These are phyloP conservation scores for Talaromyces borbonicus DNA, from an alignment of 495 filamentous ascomycete genomes.

Conservation along the genomic window DNA sequence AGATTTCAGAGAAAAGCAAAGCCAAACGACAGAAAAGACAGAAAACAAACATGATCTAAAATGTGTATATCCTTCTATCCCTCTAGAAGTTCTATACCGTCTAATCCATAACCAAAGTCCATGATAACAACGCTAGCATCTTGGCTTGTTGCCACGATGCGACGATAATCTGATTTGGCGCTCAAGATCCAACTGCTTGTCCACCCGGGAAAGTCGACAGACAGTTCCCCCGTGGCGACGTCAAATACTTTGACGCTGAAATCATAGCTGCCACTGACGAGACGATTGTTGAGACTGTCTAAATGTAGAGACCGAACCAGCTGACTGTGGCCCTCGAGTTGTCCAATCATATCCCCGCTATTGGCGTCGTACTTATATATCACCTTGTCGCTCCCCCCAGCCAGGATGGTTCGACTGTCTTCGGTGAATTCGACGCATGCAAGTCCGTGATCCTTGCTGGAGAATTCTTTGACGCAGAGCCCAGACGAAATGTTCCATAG, in stretches of 20 bases:
- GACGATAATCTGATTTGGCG: slow-evolving; percentile 87
- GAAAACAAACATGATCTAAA: slow-evolving; percentile 8
- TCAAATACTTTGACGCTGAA: slow-evolving; percentile 89
- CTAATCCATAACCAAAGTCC: slow-evolving; percentile 53
- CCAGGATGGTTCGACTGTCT: slow-evolving; percentile 78
- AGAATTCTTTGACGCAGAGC: slow-evolving; percentile 77
- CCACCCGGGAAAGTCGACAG: slow-evolving; percentile 77
- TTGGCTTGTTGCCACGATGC: slow-evolving; percentile 88
- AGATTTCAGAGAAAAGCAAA: slow-evolving; percentile 4
- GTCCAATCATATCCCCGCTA: slow-evolving; percentile 71
- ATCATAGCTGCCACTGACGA: slow-evolving; percentile 90
- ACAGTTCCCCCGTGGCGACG: slow-evolving; percentile 58
- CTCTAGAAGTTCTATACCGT: slow-evolving; percentile 38
- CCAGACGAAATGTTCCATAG: slow-evolving; percentile 88
- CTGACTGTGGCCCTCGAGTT: slow-evolving; percentile 65
- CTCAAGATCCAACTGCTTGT: slow-evolving; percentile 92
- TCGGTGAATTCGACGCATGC: slow-evolving; percentile 94
- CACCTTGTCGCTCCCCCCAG: slow-evolving; percentile 85
- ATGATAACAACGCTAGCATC: slow-evolving; percentile 85
- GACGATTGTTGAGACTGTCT: slow-evolving; percentile 68
- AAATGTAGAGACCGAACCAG: slow-evolving; percentile 84
- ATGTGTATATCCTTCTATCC: no score
- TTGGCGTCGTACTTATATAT: slow-evolving; percentile 92
- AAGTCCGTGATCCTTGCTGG: slow-evolving; percentile 76
- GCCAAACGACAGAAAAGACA: slow-evolving; percentile 2